A percentile compares a stretch with the other conserved stretches of the same genome.
Conservation (phyloP, 208 protist species). For the Strigomonas culicis region DNA sequence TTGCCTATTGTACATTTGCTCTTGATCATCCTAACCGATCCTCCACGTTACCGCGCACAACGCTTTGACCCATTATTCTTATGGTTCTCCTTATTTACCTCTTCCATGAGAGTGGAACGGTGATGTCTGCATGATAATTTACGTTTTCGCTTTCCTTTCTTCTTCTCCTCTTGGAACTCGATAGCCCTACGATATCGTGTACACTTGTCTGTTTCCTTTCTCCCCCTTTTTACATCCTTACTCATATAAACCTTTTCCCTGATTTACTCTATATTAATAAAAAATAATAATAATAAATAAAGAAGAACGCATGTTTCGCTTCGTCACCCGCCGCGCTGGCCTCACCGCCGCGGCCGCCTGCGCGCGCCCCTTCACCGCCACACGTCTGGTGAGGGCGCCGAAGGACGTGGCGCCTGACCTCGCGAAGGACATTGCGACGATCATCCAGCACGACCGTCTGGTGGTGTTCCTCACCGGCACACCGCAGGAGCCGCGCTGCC, state of each 20-base stretch:
- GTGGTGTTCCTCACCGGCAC: slow-evolving; percentile 92
- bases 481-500: slow-evolving; percentile 78
- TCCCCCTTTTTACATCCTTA: not conserved
- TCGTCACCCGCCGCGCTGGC: too few relatives aligned
- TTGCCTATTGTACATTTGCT: too few relatives aligned
- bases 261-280: too few relatives aligned
- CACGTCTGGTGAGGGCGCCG: slow-evolving; percentile 34
- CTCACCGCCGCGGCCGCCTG: not conserved
- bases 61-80: too few relatives aligned
- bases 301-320: too few relatives aligned
- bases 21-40: too few relatives aligned
- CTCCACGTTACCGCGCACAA: too few relatives aligned
- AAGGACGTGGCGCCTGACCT: slow-evolving; percentile 49
- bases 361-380: not conserved
- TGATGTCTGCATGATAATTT: too few relatives aligned
- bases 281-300: too few relatives aligned
- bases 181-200: not conserved
- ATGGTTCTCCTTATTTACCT: too few relatives aligned
- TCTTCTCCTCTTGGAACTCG: not conserved
- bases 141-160: not conserved
- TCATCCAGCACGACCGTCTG: slow-evolving; percentile 72
- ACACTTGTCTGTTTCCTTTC: not conserved
- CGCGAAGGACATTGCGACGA: slow-evolving; percentile 47
- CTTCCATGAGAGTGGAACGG: too few relatives aligned
- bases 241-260: not conserved